Evolutionary conservation across 2,329 filamentous ascomycete genomes (phyloP).

Genomic region (Fusarium nurragi): DNA sequence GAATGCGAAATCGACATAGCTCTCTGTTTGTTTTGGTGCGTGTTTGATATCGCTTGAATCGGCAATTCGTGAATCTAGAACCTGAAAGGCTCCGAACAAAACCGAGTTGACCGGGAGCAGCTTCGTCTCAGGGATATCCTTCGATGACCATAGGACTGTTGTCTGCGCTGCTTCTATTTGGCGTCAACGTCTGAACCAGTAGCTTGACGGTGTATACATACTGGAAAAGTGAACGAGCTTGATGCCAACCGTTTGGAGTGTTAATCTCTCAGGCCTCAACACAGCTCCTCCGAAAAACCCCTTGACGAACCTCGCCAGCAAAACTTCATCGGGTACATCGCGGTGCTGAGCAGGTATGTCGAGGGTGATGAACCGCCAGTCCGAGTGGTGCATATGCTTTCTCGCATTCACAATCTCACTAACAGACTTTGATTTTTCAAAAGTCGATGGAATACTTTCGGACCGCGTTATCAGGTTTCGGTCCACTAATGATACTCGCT

Average conservation of each 20-base stretch:
- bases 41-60: neutral
- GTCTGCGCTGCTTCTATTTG: conserved; percentile 7
- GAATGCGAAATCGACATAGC: conserved; percentile 46
- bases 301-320: conserved; percentile 44
- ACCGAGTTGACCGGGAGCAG: conserved; percentile 37
- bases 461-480: conserved; percentile 29
- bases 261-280: conserved; percentile 40
- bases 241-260: conserved; percentile 16
- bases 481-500: conserved; percentile 15
- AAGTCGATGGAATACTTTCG: conserved; percentile 34
- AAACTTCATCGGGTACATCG: conserved; percentile 37
- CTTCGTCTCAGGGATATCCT: conserved; percentile 25
- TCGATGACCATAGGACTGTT: conserved; percentile 29
- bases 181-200: neutral
- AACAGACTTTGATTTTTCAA: conserved; percentile 40
- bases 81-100: conserved; percentile 44
- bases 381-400: conserved; percentile 26
- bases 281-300: conserved; percentile 47
- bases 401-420: conserved; percentile 41
- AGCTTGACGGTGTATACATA: neutral
- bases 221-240: conserved; percentile 34
- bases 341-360: conserved; percentile 24
- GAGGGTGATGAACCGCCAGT: conserved; percentile 42
- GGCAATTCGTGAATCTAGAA: conserved; percentile 27
- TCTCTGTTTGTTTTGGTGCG: conserved; percentile 14